Evolutionary conservation across 768 basidiomycete species (phyloP).

Genomic region (Leccinum pellstonianum): DNA sequence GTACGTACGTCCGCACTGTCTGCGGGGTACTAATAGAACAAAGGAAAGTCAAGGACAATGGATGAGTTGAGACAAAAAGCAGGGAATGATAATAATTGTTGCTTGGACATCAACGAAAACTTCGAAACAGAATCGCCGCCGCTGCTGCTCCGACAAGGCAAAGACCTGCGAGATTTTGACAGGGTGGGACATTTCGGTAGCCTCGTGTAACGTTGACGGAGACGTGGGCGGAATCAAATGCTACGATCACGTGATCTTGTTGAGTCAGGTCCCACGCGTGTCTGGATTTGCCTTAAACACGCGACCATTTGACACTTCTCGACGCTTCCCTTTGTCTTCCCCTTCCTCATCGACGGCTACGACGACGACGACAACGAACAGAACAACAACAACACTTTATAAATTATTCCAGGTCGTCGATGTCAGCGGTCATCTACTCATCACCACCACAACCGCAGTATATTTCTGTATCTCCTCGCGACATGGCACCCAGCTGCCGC

Average conservation of each 20-base stretch:
- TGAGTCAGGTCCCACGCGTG: conserved; percentile 34
- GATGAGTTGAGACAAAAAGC: conserved; percentile 15
- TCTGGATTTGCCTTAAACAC: conserved; percentile 30
- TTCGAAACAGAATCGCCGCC: background rate
- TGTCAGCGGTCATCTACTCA: conserved; percentile 28
- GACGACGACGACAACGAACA: background rate
- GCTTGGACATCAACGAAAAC: background rate
- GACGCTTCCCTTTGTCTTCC: conserved; percentile 6
- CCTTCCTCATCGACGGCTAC: conserved; percentile 13
- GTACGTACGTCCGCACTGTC: conserved; percentile 12
- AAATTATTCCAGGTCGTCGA: conserved; percentile 11
- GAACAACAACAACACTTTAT: background rate
- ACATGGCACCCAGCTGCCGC: conserved; percentile 35
- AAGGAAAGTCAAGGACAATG: conserved; percentile 22
- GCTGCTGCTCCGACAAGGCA: background rate
- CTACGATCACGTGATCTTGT: conserved; percentile 35
- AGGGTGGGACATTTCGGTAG: conserved; percentile 16
- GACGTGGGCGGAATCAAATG: conserved; percentile 29
- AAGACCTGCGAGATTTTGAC: background rate
- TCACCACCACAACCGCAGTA: conserved; percentile 34
- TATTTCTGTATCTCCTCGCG: conserved; percentile 34
- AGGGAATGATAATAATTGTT: background rate
- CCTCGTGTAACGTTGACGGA: conserved; percentile 37
- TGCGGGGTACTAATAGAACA: conserved; percentile 14
- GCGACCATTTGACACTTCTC: conserved; percentile 15